These are phyloP conservation scores for Liriodendron chinense DNA, from an alignment of 164 flowering plant species.

Conservation along the genomic window DNA sequence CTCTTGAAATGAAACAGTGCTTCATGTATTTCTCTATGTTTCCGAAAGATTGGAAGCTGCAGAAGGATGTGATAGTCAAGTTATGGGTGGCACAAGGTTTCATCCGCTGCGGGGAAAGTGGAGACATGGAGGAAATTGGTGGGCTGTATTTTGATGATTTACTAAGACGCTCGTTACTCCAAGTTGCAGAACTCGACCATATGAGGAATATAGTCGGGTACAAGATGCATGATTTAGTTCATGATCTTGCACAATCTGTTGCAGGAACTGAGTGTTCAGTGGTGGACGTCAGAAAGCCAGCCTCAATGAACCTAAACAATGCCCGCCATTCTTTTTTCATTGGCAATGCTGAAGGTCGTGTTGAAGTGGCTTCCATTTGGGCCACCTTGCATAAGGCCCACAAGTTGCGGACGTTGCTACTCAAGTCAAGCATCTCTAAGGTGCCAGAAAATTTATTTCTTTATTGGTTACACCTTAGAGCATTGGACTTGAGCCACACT, in stretches of 20 bases:
- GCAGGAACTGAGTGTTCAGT: neutral
- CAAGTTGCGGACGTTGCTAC: conserved; percentile 1
- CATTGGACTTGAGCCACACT: conserved; percentile 2
- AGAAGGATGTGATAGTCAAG: conserved; percentile 10
- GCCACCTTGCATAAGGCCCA: neutral
- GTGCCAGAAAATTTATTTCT: neutral
- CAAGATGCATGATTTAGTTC: conserved; percentile 12
- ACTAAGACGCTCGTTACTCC: conserved; percentile 7
- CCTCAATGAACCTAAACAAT: neutral
- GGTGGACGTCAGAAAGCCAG: neutral
- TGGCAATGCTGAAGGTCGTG: too few species aligned
- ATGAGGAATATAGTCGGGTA: too few species aligned
- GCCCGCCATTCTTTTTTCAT: neutral
- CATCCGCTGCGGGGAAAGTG: neutral
- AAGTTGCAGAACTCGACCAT: too few species aligned
- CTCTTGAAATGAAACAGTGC: conserved; percentile 15
- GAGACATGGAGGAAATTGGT: conserved; percentile 12
- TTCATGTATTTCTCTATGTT: conserved; percentile 21
- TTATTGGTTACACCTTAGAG: neutral
- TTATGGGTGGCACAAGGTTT: conserved; percentile 22
- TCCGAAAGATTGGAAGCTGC: conserved; percentile 10
- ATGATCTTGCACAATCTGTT: conserved; percentile 5
- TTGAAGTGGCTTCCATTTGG: neutral
- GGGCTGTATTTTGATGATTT: conserved; percentile 13
- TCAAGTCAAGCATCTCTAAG: neutral